These are phyloP conservation scores for Cicer yamashitae DNA, from an alignment of 306 rosid species.

Conservation along the genomic window DNA sequence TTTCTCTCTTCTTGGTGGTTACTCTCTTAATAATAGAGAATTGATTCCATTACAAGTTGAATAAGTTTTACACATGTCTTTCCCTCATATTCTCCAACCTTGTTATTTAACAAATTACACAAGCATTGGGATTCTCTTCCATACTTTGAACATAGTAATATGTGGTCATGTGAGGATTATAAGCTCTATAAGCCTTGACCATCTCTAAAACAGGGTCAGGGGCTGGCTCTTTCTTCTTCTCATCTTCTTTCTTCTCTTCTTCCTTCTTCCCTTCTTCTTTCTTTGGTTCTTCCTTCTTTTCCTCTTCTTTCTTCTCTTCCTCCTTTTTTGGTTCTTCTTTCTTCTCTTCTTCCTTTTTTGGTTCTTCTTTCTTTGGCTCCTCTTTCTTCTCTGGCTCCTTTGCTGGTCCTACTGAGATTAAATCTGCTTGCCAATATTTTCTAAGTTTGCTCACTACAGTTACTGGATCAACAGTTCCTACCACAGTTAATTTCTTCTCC, in stretches of 20 bases:
- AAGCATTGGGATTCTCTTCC: constrained; percentile 97
- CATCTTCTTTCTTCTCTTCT: constrained; percentile 56
- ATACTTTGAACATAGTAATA: constrained; percentile 80
- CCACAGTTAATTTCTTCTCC: constrained; percentile 77
- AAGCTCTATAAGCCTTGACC: constrained; percentile 76
- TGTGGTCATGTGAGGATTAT: constrained; percentile 78
- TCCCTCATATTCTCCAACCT: constrained; percentile 27
- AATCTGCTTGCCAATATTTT: constrained; percentile 68
- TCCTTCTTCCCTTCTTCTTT: constrained; percentile 62
- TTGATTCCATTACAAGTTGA: constrained; percentile 41
- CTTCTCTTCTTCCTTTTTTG: constrained; percentile 55
- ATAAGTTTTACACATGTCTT: constrained; percentile 39
- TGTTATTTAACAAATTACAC: constrained; percentile 62
- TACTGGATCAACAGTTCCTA: constrained; percentile 87
- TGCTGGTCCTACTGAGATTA: constrained; percentile 80
- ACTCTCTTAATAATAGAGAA: constrained; percentile 45
- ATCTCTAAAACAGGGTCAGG: constrained; percentile 70
- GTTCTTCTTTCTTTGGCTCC: constrained; percentile 77
- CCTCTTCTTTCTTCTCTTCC: constrained; percentile 57
- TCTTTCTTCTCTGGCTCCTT: constrained; percentile 94
- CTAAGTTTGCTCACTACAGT: constrained; percentile 79
- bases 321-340: constrained; percentile 46
- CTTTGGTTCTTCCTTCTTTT: constrained; percentile 56
- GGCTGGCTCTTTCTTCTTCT: constrained; percentile 57
- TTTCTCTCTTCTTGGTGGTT: constrained; percentile 41